Percentiles rank a stretch among this genome's conserved stretches.
phyloP scores from a whole-genome alignment of 2,329 filamentous ascomycete genomes.

The Zymoseptoria passerinii region DNA sequence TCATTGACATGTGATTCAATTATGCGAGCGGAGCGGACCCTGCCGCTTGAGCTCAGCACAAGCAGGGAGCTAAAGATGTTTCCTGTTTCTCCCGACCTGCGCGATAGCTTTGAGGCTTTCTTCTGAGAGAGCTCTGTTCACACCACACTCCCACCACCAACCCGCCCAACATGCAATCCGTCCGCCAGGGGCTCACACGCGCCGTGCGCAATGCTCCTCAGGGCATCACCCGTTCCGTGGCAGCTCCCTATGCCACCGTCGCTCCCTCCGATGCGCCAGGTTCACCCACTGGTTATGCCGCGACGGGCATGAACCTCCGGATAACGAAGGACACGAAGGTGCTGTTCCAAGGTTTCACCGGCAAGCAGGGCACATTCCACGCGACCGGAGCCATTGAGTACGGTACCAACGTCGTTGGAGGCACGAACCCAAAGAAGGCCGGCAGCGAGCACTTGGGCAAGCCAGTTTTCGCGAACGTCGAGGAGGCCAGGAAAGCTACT shows the following conservation, averaged over 20 bases:
- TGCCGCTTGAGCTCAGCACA: background rate
- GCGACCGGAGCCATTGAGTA: constrained; percentile 97
- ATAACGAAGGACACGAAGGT: constrained; percentile 92
- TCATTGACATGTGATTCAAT: background rate
- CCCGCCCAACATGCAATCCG: constrained; percentile 64
- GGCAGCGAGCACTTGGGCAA: constrained; percentile 80
- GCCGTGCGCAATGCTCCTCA: constrained; percentile 56
- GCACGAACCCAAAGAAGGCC: constrained; percentile 98
- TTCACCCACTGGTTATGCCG: constrained; percentile 35
- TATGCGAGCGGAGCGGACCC: background rate
- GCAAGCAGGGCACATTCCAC: constrained; percentile 70
- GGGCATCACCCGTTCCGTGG: constrained; percentile 32
- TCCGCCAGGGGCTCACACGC: constrained; percentile 65
- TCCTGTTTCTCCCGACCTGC: background rate
- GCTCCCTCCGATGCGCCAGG: constrained; percentile 38
- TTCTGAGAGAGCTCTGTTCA: background rate
- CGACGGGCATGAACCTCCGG: constrained; percentile 60
- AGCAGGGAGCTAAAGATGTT: background rate
- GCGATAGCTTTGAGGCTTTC: background rate
- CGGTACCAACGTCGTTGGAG: constrained; percentile 94
- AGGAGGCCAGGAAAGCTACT: constrained; percentile 80
- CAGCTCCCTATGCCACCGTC: constrained; percentile 64
- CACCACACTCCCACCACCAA: constrained; percentile 1
- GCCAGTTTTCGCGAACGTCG: constrained; percentile 86
- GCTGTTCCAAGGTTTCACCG: constrained; percentile 94